These are phyloP conservation scores for Mortierella sp. DNA, from an alignment of 371 early-diverging fungal species.

Conservation along the genomic window DNA sequence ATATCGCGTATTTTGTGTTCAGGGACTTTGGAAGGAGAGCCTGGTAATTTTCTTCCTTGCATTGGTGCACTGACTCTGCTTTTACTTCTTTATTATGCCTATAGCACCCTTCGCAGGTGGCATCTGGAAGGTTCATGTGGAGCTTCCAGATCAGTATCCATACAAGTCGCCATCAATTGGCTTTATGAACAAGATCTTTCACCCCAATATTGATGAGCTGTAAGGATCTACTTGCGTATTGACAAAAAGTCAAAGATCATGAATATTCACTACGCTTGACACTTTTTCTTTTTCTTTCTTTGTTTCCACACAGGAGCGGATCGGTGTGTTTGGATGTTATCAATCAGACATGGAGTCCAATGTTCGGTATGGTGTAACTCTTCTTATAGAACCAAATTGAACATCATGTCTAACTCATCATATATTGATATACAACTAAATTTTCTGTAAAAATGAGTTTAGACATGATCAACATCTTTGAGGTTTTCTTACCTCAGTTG, in stretches of 20 bases:
- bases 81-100: conserved; percentile 10
- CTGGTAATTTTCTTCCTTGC: background rate
- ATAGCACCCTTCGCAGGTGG: conserved; percentile 95
- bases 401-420: background rate
- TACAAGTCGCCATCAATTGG: conserved; percentile 99
- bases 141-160: conserved; percentile 99
- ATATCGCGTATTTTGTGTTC: background rate
- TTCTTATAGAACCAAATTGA: background rate
- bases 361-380: conserved; percentile 85
- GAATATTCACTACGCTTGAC: background rate
- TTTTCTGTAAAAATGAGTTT: conserved; percentile 6
- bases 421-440: no score
- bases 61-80: background rate
- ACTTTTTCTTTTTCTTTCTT: background rate
- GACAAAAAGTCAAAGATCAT: background rate
- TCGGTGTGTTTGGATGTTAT: conserved; percentile 99
- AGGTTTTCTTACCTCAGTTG: conserved; percentile 98
- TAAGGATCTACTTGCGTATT: conserved; percentile 56
- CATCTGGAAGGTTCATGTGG: conserved; percentile 98
- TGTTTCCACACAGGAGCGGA: conserved; percentile 81
- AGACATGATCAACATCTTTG: conserved; percentile 99
- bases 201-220: conserved; percentile 99
- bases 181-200: conserved; percentile 99
- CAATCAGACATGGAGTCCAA: conserved; percentile 99
- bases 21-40: background rate